Percentiles rank a stretch among this genome's conserved stretches.
phyloP scores from a whole-genome alignment of 768 basidiomycete genomes.

The Boletellus sp. region DNA sequence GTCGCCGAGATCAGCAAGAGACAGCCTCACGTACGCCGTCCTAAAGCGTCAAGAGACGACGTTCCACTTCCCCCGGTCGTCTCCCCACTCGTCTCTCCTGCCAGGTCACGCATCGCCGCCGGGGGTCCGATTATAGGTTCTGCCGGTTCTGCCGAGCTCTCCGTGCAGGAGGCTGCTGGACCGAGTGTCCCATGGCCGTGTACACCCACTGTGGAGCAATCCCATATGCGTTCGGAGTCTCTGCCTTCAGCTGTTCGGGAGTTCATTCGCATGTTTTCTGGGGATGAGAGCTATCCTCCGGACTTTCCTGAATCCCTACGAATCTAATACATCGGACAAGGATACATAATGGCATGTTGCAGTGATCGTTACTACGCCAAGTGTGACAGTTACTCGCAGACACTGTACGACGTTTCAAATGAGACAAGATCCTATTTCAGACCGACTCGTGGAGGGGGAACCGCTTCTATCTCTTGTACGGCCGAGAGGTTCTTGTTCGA shows the following conservation, averaged over 20 bases:
- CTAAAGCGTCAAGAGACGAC: conserved; percentile 3
- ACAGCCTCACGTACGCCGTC: not conserved
- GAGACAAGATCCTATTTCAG: not conserved
- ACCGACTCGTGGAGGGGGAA: conserved; percentile 3
- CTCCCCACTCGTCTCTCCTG: conserved; percentile 29
- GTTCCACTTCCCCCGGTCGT: conserved; percentile 11
- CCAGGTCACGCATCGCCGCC: conserved; percentile 12
- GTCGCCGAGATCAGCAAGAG: conserved; percentile 16
- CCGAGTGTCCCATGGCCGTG: not conserved
- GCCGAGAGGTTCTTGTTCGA: conserved; percentile 17
- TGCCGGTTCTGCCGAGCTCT: conserved; percentile 1
- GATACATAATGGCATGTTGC: not conserved
- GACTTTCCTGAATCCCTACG: conserved; percentile 33
- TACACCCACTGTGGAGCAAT: not conserved
- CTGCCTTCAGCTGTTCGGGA: conserved; percentile 30
- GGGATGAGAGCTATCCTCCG: conserved; percentile 33
- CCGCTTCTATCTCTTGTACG: conserved; percentile 17
- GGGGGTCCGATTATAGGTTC: not conserved
- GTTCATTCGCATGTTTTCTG: conserved; percentile 32
- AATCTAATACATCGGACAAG: conserved; percentile 1
- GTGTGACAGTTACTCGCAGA: not conserved
- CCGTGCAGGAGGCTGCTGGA: conserved; percentile 9
- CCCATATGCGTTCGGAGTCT: conserved; percentile 8
- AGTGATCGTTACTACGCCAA: not conserved
- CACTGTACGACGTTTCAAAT: not conserved